Evolutionary conservation across 1,284 basidiomycete genomes (phyloP), one percentile per base, ranked within the genome.

Genomic region (Moesziomyces sp.): DNA sequence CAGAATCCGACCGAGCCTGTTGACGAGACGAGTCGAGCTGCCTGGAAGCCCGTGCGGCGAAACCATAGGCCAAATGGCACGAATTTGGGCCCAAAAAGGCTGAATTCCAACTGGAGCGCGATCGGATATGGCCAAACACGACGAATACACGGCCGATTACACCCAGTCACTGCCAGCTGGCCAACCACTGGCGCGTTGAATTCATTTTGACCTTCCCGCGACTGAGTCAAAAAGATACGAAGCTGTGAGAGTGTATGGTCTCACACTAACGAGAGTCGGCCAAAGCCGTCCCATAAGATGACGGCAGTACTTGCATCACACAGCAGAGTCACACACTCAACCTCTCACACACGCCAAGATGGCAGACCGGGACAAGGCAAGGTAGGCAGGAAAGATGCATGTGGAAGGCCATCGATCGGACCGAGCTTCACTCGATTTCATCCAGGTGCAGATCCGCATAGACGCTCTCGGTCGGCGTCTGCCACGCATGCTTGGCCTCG

Each of bases 401-500:
- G 30, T 13, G 30, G 47, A 50, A 9, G 6, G 34, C 30, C 30
- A 34, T 50, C 6, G 6, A 7, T 18, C 19, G 38, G 14, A 13
- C 24, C 23, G 14, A 19, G 7, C 45, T 8, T 65, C 47, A 72
- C 46, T 75, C 63, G 52, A 72, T 52, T 23, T 65, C 42, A 3
- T 71, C 73, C 24, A 75, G 49, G 35, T 64, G 51, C 42, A 75
- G 52, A 46, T 75, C 73, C 2, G 73, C 63, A 44, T 75, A 75
- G 52, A 75, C 64, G 51, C 76, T 78, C 53, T 80, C 71, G 14
- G 61, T 73, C 16, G 78, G 76, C 19, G 78, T 73, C 50, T 61
- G 58, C 59, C 71, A 76, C 3, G 78, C 76, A 35, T 80, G 74
- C 53, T 62, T 69, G 43, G 72, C 59, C 38, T 64, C 60, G 58